Conservation (phyloP, 2,329 filamentous ascomycete species). For the Septoria linicola region DNA sequence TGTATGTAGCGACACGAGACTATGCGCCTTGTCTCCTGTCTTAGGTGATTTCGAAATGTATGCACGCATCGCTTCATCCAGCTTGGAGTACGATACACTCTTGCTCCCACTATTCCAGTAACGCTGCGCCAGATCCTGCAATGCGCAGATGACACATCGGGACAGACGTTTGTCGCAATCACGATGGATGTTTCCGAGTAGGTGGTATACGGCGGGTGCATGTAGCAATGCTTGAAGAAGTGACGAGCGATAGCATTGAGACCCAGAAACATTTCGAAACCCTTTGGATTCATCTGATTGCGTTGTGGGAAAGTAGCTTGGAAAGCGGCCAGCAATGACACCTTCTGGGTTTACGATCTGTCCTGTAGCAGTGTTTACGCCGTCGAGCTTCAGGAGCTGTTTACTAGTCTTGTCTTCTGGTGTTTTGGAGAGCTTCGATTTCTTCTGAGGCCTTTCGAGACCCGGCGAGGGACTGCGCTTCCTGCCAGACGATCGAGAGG, state of each 20-base stretch:
- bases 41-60: background rate
- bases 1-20: background rate
- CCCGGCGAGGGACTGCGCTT: too few species aligned
- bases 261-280: background rate
- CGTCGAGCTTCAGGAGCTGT: background rate
- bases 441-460: too few species aligned
- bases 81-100: background rate
- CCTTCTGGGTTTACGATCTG: background rate
- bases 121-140: background rate
- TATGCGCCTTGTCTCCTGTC: background rate
- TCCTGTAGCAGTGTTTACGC: background rate
- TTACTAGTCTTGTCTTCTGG: too few species aligned
- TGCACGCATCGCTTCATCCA: background rate
- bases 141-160: background rate
- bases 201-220: background rate
- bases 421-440: too few species aligned
- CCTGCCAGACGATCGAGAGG: too few species aligned
- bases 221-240: background rate
- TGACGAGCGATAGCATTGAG: background rate
- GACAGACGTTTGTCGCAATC: background rate
- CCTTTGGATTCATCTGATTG: background rate
- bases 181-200: background rate
- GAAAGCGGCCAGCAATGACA: background rate
- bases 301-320: background rate
- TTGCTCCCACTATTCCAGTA: background rate